These are phyloP conservation scores for Starmerella floricola DNA, from an alignment of 805 yeast genomes.

Conservation along the genomic window DNA sequence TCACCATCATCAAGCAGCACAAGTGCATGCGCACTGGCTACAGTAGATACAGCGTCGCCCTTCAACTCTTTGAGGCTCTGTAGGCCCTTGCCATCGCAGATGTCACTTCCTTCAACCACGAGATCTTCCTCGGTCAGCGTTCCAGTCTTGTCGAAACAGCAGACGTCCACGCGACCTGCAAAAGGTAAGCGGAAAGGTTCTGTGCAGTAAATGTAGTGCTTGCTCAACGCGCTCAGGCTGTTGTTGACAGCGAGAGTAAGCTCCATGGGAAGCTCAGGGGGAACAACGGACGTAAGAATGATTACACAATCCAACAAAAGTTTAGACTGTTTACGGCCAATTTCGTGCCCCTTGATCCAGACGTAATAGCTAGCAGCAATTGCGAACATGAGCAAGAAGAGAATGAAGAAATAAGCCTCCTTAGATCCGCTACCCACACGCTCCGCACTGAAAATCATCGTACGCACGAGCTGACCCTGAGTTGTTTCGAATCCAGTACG, in stretches of 20 bases:
- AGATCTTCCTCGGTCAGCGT: conserved; percentile 95
- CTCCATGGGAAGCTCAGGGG: conserved; percentile 99
- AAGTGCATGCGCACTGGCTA: conserved; percentile 94
- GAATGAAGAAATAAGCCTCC: conserved; percentile 85
- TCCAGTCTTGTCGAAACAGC: conserved; percentile 98
- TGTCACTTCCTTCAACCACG: conserved; percentile 92
- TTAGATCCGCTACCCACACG: conserved; percentile 91
- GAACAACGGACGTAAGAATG: conserved; percentile 93
- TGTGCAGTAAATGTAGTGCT: conserved; percentile 85
- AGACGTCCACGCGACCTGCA: conserved; percentile 95
- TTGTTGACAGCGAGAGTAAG: conserved; percentile 94
- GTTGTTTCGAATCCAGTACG: conserved; percentile 98
- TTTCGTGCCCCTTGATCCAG: conserved; percentile 92
- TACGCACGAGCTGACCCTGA: conserved; percentile 93
- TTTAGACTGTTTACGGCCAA: conserved; percentile 92
- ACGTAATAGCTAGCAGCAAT: conserved; percentile 94
- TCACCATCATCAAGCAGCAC: conserved; percentile 94
- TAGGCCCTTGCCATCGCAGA: conserved; percentile 46
- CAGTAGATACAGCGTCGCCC: conserved; percentile 49
- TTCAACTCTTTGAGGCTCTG: conserved; percentile 32
- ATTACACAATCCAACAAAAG: conserved; percentile 89
- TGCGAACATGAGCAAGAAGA: conserved; percentile 82
- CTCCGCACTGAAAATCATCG: conserved; percentile 94
- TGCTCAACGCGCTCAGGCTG: conserved; percentile 76
- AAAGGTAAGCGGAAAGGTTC: conserved; percentile 97